These are phyloP conservation scores for Leccinum obscurum DNA, from an alignment of 768 basidiomycete species.

Conservation along the genomic window DNA sequence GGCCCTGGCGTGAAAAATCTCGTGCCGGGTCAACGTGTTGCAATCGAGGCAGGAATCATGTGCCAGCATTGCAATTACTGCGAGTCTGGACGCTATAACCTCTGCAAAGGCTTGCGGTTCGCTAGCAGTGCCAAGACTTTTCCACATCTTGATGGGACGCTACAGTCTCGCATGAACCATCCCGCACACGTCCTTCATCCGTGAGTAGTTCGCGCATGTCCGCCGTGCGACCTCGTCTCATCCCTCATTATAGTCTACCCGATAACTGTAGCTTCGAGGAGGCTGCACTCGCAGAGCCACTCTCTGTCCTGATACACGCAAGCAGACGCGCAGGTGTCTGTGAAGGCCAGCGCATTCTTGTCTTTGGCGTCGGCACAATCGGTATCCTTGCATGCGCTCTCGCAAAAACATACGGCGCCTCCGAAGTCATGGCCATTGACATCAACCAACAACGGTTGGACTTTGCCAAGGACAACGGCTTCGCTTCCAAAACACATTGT, in stretches of 20 bases:
- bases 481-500: conserved; percentile 72
- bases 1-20: conserved; percentile 68
- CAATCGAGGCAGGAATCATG: conserved; percentile 90
- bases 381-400: conserved; percentile 87
- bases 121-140: conserved; percentile 87
- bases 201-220: conserved; percentile 46
- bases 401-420: conserved; percentile 69
- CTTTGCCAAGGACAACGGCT: conserved; percentile 74
- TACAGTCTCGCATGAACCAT: conserved; percentile 87
- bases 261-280: conserved; percentile 73
- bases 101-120: conserved; percentile 90
- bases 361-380: conserved; percentile 92
- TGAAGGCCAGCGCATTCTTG: conserved; percentile 71
- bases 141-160: conserved; percentile 91
- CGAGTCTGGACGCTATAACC: conserved; percentile 81
- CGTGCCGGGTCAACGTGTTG: conserved; percentile 81
- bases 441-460: conserved; percentile 82
- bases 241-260: conserved; percentile 55
- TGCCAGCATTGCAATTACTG: conserved; percentile 78
- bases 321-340: conserved; percentile 44
- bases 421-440: conserved; percentile 75
- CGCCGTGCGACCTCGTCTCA: conserved; percentile 12
- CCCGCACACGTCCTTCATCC: conserved; percentile 84
- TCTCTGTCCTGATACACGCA: conserved; percentile 83
- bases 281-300: conserved; percentile 90